phyloP scores from a whole-genome alignment of 2,329 filamentous ascomycete genomes.

The Karstenula rhodostoma region DNA sequence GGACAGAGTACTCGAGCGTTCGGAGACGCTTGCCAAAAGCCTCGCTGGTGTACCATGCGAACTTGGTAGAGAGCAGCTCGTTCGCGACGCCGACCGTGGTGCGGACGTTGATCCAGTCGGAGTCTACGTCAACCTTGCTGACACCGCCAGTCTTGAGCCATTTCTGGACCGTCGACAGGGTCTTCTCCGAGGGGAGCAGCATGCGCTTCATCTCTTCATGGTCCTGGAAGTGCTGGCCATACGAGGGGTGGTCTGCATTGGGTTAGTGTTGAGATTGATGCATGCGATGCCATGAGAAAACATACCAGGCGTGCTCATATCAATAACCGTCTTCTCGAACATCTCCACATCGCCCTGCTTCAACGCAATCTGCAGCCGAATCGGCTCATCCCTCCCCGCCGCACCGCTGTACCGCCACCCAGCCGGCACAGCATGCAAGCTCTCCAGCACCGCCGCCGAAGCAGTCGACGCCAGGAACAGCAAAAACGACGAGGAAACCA shows the following conservation, averaged over 20 bases:
- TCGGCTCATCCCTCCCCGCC: slow-evolving; percentile 18
- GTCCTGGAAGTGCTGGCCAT: slow-evolving; percentile 59
- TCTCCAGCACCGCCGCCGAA: slow-evolving; percentile 6
- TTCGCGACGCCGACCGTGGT: slow-evolving; percentile 52
- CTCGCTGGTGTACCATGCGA: slow-evolving; percentile 52
- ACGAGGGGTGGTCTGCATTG: slow-evolving; percentile 41
- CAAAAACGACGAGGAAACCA: slow-evolving; percentile 5
- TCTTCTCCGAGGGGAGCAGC: slow-evolving; percentile 51
- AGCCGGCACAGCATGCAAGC: slow-evolving; percentile 4
- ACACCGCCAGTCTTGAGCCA: slow-evolving; percentile 57
- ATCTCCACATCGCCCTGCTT: slow-evolving; percentile 41
- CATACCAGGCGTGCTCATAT: slow-evolving; percentile 57
- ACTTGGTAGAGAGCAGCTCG: slow-evolving; percentile 58
- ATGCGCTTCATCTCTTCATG: slow-evolving; percentile 54
- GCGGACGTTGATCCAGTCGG: slow-evolving; percentile 45
- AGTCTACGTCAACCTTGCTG: slow-evolving; percentile 48
- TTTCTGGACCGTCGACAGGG: slow-evolving; percentile 46
- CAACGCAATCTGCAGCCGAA: slow-evolving; percentile 43
- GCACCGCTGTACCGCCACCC: slow-evolving; percentile 5
- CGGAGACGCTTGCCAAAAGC: slow-evolving; percentile 54
- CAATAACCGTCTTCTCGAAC: slow-evolving; percentile 50
- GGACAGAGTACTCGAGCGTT: slow-evolving; percentile 53
- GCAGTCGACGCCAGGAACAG: slow-evolving; percentile 10
- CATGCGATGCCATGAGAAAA: not conserved
- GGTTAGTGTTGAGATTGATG: not conserved